These are phyloP conservation scores for Sporisorium exsertum DNA, from an alignment of 1,284 basidiomycete species.

Conservation along the genomic window DNA sequence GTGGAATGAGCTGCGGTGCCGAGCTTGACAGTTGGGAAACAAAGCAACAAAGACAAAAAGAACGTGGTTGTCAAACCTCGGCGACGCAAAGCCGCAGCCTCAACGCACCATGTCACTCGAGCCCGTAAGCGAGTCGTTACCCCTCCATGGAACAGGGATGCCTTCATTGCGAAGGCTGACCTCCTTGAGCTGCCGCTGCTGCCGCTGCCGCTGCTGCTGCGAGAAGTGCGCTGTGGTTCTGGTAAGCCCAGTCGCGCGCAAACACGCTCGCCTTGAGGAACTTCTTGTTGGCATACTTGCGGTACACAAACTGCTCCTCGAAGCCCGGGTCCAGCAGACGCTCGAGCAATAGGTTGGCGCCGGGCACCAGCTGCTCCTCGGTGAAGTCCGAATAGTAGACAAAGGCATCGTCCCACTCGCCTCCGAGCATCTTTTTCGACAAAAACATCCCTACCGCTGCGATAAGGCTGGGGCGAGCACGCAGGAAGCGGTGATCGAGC, in stretches of 20 bases:
- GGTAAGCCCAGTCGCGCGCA: slow-evolving; percentile 72
- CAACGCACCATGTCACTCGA: not conserved
- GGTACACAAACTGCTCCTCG: slow-evolving; percentile 86
- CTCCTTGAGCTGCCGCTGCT: slow-evolving; percentile 35
- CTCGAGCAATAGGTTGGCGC: slow-evolving; percentile 85
- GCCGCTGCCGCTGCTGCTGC: slow-evolving; percentile 44
- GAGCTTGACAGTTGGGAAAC: slow-evolving; percentile 32
- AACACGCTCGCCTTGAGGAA: slow-evolving; percentile 80
- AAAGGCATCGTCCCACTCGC: slow-evolving; percentile 79
- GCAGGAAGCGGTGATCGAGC: slow-evolving; percentile 90
- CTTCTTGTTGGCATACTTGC: slow-evolving; percentile 96
- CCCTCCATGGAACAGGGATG: not conserved
- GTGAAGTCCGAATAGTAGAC: slow-evolving; percentile 93
- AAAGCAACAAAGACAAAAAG: slow-evolving; percentile 16
- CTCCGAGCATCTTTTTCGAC: slow-evolving; percentile 68
- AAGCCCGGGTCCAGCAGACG: slow-evolving; percentile 85
- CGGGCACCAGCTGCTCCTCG: slow-evolving; percentile 86
- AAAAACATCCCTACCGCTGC: slow-evolving; percentile 95
- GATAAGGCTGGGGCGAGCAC: slow-evolving; percentile 90
- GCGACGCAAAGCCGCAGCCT: slow-evolving; percentile 8
- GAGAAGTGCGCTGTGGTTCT: slow-evolving; percentile 55
- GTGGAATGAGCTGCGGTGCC: slow-evolving; percentile 7
- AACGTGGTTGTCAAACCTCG: slow-evolving; percentile 33
- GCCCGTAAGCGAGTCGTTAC: not conserved
- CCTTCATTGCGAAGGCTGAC: slow-evolving; percentile 25